Evolutionary conservation across 371 early-diverging fungal species (phyloP).

Genomic region (Actinomortierella wolfii): DNA sequence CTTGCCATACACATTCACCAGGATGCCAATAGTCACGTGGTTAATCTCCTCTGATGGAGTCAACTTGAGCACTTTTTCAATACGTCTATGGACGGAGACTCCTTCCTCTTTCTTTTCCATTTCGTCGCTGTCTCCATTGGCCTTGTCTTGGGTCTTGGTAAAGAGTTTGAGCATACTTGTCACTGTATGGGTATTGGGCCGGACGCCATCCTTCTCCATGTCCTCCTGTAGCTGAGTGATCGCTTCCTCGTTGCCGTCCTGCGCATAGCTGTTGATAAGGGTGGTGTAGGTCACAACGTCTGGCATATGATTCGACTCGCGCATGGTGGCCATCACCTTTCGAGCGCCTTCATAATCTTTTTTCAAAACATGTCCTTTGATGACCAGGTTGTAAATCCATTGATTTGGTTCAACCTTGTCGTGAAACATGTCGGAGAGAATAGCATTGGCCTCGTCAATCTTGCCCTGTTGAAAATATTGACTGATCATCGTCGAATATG

Average conservation of each 20-base stretch:
- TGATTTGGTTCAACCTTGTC: slow-evolving; percentile 44
- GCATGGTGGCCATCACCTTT: slow-evolving; percentile 46
- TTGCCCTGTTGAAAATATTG: slow-evolving; percentile 19
- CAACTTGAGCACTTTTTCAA: slow-evolving; percentile 22
- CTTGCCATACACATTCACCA: slow-evolving; percentile 45
- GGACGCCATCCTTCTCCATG: slow-evolving; percentile 36
- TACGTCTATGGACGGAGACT: neutral
- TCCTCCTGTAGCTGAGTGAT: slow-evolving; percentile 32
- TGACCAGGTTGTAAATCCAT: slow-evolving; percentile 51
- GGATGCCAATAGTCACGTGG: slow-evolving; percentile 27
- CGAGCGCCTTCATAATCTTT: slow-evolving; percentile 41
- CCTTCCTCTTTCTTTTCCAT: slow-evolving; percentile 6
- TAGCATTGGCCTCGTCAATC: slow-evolving; percentile 38
- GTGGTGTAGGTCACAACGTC: slow-evolving; percentile 38
- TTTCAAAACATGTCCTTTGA: slow-evolving; percentile 51
- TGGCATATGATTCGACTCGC: slow-evolving; percentile 40
- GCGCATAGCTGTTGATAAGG: slow-evolving; percentile 32
- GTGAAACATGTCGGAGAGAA: slow-evolving; percentile 50
- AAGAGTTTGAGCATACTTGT: slow-evolving; percentile 54
- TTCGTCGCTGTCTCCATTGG: slow-evolving; percentile 16
- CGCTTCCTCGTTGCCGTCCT: slow-evolving; percentile 33
- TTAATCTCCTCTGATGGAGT: slow-evolving; percentile 34
- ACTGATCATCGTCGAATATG: slow-evolving; percentile 39
- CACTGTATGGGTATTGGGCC: slow-evolving; percentile 54
- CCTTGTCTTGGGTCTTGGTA: slow-evolving; percentile 11